These are phyloP conservation scores for Fusarium phyllophilum DNA, from an alignment of 2,329 filamentous ascomycete species.

Conservation along the genomic window DNA sequence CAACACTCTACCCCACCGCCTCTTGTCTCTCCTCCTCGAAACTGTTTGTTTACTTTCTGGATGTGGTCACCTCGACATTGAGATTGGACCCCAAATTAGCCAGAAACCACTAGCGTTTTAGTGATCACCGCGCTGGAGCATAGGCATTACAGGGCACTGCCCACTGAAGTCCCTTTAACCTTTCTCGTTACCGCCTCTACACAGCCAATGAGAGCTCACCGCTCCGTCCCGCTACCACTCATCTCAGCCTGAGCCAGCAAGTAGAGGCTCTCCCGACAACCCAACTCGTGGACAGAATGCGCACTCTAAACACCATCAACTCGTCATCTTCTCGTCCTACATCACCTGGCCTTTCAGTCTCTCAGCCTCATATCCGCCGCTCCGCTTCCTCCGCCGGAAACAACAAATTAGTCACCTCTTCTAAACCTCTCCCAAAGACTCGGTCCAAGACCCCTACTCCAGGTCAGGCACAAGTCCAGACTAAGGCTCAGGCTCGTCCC, in stretches of 20 bases:
- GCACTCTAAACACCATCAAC: conserved; percentile 44
- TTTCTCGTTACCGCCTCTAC: conserved; percentile 25
- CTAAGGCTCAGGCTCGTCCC: conserved; percentile 32
- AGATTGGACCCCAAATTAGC: conserved; percentile 21
- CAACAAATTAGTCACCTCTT: conserved; percentile 25
- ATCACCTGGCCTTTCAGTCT: conserved; percentile 16
- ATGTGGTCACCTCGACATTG: conserved; percentile 22
- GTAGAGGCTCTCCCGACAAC: conserved; percentile 25
- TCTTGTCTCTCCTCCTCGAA: conserved; percentile 21
- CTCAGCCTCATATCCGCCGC: conserved; percentile 25
- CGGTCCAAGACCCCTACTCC: conserved; percentile 26
- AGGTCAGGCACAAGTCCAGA: conserved; percentile 14
- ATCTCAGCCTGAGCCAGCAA: conserved; percentile 32
- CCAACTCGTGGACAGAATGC: conserved; percentile 40
- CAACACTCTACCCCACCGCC: conserved; percentile 21
- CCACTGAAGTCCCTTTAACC: conserved; percentile 31
- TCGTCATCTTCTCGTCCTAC: conserved; percentile 38
- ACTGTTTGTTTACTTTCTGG: conserved; percentile 33
- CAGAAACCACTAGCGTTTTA: conserved; percentile 23
- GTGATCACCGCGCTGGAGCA: conserved; percentile 18
- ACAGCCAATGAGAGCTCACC: conserved; percentile 37
- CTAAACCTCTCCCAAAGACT: conserved; percentile 32
- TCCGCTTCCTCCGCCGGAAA: conserved; percentile 17
- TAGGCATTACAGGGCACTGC: conserved; percentile 1
- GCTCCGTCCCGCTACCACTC: conserved; percentile 22